These are phyloP conservation scores for Cardamine resedifolia DNA, from an alignment of 345 rosid genomes.

Conservation along the genomic window DNA sequence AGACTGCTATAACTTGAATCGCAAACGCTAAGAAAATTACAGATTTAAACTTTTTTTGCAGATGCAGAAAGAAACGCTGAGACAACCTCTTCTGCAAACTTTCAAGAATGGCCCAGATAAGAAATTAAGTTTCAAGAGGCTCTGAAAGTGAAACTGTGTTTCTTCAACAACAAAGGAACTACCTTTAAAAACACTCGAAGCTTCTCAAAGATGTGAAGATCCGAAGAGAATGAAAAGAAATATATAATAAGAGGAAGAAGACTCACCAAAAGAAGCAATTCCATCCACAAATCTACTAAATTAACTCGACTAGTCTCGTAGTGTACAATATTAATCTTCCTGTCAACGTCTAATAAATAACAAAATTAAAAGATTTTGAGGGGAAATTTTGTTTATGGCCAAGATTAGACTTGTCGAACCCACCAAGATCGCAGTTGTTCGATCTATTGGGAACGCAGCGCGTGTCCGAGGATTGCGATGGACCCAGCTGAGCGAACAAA, in stretches of 20 bases:
- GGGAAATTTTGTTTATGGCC: constrained; percentile 13
- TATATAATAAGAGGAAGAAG: not conserved
- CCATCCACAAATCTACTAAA: constrained; percentile 21
- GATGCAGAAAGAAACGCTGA: constrained; percentile 15
- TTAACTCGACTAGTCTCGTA: constrained; percentile 16
- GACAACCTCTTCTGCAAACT: not conserved
- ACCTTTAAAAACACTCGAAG: constrained; percentile 23
- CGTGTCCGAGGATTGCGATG: constrained; percentile 35
- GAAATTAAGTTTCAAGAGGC: not conserved
- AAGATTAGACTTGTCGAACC: constrained; percentile 25
- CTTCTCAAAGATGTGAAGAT: constrained; percentile 23
- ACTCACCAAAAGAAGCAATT: constrained; percentile 23
- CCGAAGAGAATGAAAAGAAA: not conserved
- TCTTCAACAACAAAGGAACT: constrained; percentile 11
- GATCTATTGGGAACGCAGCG: constrained; percentile 24
- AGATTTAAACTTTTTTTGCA: constrained; percentile 23
- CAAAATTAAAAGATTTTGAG: not conserved
- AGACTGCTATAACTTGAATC: not conserved
- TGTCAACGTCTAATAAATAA: constrained; percentile 20
- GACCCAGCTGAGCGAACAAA: constrained; percentile 19
- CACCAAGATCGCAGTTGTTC: constrained; percentile 30
- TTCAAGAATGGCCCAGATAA: constrained; percentile 4
- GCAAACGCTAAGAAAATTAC: not conserved
- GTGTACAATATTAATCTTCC: constrained; percentile 31
- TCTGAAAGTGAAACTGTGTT: not conserved